Evolutionary conservation across 2,329 filamentous ascomycete genomes (phyloP).

Genomic region (Alternaria postmessia): DNA sequence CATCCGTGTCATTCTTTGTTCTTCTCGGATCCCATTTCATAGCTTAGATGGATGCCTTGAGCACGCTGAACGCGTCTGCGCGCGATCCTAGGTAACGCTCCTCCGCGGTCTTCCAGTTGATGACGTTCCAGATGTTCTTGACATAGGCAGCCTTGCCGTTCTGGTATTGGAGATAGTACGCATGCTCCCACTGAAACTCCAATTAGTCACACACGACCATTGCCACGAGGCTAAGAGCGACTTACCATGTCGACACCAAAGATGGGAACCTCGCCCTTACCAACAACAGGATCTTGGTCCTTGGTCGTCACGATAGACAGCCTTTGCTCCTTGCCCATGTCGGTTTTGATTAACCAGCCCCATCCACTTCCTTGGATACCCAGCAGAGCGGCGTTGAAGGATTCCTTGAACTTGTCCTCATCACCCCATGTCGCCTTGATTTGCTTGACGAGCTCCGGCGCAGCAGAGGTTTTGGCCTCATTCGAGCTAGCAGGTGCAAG

Average conservation of each 20-base stretch:
- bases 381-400: conserved; percentile 71
- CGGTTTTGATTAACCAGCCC: conserved; percentile 82
- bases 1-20: neutral
- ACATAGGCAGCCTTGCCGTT: conserved; percentile 80
- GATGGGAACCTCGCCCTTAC: conserved; percentile 69
- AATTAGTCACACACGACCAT: neutral
- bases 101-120: conserved; percentile 79
- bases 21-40: neutral
- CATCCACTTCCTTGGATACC: conserved; percentile 84
- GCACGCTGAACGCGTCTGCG: conserved; percentile 49
- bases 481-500: conserved; percentile 68
- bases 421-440: conserved; percentile 74
- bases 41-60: conserved; percentile 47
- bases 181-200: conserved; percentile 75
- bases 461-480: conserved; percentile 63
- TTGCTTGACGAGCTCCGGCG: conserved; percentile 66
- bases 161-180: conserved; percentile 85
- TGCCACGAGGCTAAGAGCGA: neutral
- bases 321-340: conserved; percentile 58
- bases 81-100: conserved; percentile 63
- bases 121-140: conserved; percentile 78
- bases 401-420: conserved; percentile 69
- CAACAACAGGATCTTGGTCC: conserved; percentile 81
- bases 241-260: conserved; percentile 77
- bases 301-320: conserved; percentile 81